Evolutionary conservation across 2,329 filamentous ascomycete species (phyloP).

Genomic region (Hawksworthiomyces lignivorus): DNA sequence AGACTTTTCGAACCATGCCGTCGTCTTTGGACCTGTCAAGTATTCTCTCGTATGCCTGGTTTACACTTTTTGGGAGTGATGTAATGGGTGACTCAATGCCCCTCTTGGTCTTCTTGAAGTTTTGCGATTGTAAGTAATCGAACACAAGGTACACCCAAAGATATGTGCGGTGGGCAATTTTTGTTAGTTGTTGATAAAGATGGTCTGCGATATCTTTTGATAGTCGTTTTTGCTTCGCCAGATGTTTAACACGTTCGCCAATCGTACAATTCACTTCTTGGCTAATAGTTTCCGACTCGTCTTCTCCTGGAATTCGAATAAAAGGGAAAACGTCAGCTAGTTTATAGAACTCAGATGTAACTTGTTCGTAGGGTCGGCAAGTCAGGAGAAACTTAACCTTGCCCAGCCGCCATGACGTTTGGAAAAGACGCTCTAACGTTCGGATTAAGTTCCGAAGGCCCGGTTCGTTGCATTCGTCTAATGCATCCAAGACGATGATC

Average conservation of each 20-base stretch:
- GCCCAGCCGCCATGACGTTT: too few species aligned
- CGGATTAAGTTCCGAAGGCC: too few species aligned
- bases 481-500: too few species aligned
- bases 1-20: slow-evolving; percentile 12
- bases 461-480: too few species aligned
- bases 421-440: too few species aligned
- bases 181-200: slow-evolving; percentile 16
- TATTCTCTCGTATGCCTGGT: slow-evolving; percentile 16
- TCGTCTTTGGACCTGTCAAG: slow-evolving; percentile 14
- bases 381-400: too few species aligned
- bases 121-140: background rate
- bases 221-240: background rate
- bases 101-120: slow-evolving; percentile 9
- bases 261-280: slow-evolving; percentile 8
- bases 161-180: slow-evolving; percentile 25
- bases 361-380: too few species aligned
- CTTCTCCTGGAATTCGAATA: slow-evolving; percentile 9
- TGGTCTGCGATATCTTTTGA: slow-evolving; percentile 2
- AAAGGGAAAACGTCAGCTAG: too few species aligned
- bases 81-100: slow-evolving; percentile 12
- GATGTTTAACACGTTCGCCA: background rate
- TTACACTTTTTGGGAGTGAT: slow-evolving; percentile 18
- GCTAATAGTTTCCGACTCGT: slow-evolving; percentile 7
- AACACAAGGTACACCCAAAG: slow-evolving; percentile 31
- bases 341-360: too few species aligned